These are phyloP conservation scores for Trichoderma orchidacearum DNA, from an alignment of 495 filamentous ascomycete species.

Conservation along the genomic window DNA sequence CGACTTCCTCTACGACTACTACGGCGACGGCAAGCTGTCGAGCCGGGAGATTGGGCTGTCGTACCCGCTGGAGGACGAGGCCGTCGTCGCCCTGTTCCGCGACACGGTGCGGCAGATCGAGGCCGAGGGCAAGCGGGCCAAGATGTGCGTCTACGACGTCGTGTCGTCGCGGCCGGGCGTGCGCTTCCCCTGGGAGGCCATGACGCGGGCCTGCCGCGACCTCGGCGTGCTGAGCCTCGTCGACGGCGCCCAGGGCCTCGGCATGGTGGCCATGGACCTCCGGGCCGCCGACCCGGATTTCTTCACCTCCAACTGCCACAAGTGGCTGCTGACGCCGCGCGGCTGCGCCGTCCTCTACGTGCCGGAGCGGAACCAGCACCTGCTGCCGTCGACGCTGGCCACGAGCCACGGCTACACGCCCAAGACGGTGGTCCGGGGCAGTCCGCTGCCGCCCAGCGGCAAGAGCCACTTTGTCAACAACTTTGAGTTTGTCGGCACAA, in stretches of 20 bases:
- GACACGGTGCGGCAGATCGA: slow-evolving; percentile 27
- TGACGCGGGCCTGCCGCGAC: slow-evolving; percentile 49
- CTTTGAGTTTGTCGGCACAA: slow-evolving; percentile 68
- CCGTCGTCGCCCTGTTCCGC: slow-evolving; percentile 38
- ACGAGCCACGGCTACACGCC: slow-evolving; percentile 50
- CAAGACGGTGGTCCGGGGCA: slow-evolving; percentile 17
- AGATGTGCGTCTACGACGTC: slow-evolving; percentile 65
- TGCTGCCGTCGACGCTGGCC: slow-evolving; percentile 64
- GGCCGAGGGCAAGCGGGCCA: slow-evolving; percentile 28
- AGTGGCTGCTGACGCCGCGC: slow-evolving; percentile 84
- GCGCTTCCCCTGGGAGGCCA: slow-evolving; percentile 59
- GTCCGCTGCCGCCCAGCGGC: slow-evolving; percentile 17
- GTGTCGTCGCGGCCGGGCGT: slow-evolving; percentile 65
- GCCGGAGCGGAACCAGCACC: slow-evolving; percentile 51
- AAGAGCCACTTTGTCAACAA: slow-evolving; percentile 49
- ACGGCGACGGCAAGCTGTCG: slow-evolving; percentile 13
- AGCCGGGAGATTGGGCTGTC: slow-evolving; percentile 21
- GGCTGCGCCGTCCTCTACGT: slow-evolving; percentile 73
- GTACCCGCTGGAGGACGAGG: slow-evolving; percentile 49
- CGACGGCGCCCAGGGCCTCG: slow-evolving; percentile 77
- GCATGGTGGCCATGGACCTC: slow-evolving; percentile 60
- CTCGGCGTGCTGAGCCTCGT: slow-evolving; percentile 47
- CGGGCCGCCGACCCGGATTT: slow-evolving; percentile 59
- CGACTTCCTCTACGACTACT: slow-evolving; percentile 50
- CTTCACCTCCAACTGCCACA: slow-evolving; percentile 73